Conservation (phyloP, 192 early-diverging fungal genomes). For the Coemansia sp. region DNA sequence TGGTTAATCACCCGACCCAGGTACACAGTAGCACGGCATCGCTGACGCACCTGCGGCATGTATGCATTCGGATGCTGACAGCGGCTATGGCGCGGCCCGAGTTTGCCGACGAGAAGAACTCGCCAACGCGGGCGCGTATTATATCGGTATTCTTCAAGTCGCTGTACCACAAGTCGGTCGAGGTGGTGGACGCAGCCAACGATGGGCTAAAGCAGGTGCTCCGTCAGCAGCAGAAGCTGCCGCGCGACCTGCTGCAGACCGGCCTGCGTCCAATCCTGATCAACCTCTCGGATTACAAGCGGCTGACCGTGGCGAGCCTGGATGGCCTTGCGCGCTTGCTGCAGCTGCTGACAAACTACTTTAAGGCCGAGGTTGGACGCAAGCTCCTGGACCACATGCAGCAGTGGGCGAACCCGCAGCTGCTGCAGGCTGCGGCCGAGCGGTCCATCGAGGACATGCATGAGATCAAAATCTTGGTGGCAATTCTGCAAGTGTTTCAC, state of each 20-base stretch:
- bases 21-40: conserved; percentile 78
- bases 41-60: conserved; percentile 83
- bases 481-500: conserved; percentile 90
- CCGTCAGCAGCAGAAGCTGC: conserved; percentile 65
- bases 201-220: conserved; percentile 77
- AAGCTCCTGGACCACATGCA: conserved; percentile 94
- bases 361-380: conserved; percentile 98
- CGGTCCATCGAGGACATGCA: conserved; percentile 86
- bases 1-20: conserved; percentile 72
- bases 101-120: conserved; percentile 69
- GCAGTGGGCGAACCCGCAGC: conserved; percentile 84
- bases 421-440: conserved; percentile 74
- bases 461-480: conserved; percentile 91
- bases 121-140: conserved; percentile 78
- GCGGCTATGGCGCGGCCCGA: conserved; percentile 89
- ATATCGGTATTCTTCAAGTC: conserved; percentile 98
- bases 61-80: conserved; percentile 94
- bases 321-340: conserved; percentile 92
- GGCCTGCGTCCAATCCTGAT: conserved; percentile 95
- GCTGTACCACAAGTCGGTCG: conserved; percentile 89
- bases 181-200: conserved; percentile 93
- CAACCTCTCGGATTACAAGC: conserved; percentile 92
- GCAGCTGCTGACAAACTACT: conserved; percentile 93
- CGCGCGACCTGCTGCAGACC: conserved; percentile 90
- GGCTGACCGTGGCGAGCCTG: conserved; percentile 84